Percentiles rank a stretch among this genome's conserved stretches.
Conservation (phyloP, 2,329 filamentous ascomycete genomes). For the Berkeleyomyces rouxiae region DNA sequence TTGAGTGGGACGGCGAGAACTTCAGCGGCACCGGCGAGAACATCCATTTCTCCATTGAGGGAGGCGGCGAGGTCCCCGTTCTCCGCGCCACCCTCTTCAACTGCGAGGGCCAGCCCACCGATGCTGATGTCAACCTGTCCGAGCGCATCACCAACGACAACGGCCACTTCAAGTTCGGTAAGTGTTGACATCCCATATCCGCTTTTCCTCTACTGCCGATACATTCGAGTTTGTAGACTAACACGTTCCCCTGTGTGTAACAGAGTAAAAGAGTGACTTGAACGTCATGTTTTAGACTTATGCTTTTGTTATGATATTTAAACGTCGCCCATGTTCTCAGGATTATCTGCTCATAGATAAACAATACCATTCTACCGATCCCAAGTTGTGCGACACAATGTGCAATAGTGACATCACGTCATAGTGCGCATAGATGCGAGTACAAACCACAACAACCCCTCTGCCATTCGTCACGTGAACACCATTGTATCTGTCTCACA, state of each 20-base stretch:
- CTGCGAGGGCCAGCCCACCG: constrained; percentile 24
- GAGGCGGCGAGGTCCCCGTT: constrained; percentile 31
- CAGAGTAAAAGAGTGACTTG: background rate
- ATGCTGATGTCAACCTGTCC: constrained; percentile 36
- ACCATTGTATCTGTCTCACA: too few species aligned
- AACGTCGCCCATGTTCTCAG: background rate
- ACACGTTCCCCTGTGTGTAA: background rate
- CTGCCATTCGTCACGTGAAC: too few species aligned
- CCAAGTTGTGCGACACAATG: background rate
- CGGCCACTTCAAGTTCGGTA: constrained; percentile 27
- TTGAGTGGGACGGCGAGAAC: constrained; percentile 17
- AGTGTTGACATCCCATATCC: constrained; percentile 2
- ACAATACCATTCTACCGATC: background rate
- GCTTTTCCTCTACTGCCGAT: background rate
- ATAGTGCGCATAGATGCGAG: too few species aligned
- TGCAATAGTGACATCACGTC: too few species aligned
- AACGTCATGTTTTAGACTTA: background rate
- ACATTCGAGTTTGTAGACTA: background rate
- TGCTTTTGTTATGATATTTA: background rate
- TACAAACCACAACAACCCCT: too few species aligned
- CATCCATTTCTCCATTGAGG: constrained; percentile 33
- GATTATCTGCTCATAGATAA: background rate
- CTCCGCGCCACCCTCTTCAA: constrained; percentile 33
- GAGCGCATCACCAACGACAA: constrained; percentile 37
- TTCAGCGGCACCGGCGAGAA: constrained; percentile 31